Conservation (phyloP, 345 rosid genomes). For the Eucalyptus tenuipes region DNA sequence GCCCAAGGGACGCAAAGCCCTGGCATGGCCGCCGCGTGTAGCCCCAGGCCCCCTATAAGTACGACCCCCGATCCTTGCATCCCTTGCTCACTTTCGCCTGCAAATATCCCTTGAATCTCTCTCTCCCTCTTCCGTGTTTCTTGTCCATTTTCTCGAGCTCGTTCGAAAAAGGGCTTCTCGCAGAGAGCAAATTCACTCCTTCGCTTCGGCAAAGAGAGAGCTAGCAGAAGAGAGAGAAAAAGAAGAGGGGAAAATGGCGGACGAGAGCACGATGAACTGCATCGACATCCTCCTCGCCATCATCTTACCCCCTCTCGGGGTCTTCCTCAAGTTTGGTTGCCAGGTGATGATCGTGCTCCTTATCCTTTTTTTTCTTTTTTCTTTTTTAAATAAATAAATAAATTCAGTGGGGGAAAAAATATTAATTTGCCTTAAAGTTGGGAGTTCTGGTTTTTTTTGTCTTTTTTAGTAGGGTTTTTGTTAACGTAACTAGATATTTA, state of each 20-base stretch:
- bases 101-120: neutral
- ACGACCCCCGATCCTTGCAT: neutral
- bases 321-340: slow-evolving; percentile 81
- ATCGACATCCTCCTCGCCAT: slow-evolving; percentile 66
- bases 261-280: slow-evolving; percentile 41
- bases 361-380: no score
- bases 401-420: no score
- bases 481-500: no score
- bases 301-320: slow-evolving; percentile 91
- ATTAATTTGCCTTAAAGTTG: neutral
- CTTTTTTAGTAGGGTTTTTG: no score
- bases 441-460: fast-evolving
- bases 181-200: neutral
- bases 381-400: no score
- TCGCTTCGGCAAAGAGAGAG: neutral
- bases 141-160: neutral
- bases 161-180: no score
- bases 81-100: neutral
- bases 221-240: neutral
- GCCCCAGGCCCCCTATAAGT: neutral
- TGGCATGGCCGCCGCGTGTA: neutral
- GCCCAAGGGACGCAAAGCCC: neutral
- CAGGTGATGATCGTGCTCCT: slow-evolving; percentile 2
- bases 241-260: slow-evolving; percentile 4
- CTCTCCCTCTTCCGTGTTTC: neutral